Evolutionary conservation across 2,329 filamentous ascomycete species (phyloP).

Genomic region (Hypomyces perniciosus): DNA sequence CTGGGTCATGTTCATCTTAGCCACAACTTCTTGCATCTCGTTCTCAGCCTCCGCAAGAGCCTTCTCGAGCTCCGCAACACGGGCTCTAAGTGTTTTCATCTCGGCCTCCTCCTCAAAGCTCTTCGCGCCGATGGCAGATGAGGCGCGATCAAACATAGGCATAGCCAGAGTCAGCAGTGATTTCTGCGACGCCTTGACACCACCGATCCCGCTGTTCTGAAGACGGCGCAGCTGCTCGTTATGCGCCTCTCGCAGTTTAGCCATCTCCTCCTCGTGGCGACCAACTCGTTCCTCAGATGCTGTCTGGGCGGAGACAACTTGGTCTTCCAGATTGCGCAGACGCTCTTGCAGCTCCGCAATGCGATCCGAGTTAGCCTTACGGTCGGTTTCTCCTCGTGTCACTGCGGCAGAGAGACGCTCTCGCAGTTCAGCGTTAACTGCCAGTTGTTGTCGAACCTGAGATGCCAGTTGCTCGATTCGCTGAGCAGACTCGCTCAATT

Average conservation of each 20-base stretch:
- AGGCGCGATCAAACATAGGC: conserved; percentile 29
- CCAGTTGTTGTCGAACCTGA: conserved; percentile 74
- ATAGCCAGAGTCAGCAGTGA: conserved; percentile 29
- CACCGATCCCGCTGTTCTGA: conserved; percentile 46
- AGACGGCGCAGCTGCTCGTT: conserved; percentile 71
- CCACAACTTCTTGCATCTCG: conserved; percentile 78
- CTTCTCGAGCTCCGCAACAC: conserved; percentile 79
- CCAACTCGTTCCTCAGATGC: conserved; percentile 78
- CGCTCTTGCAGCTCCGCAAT: conserved; percentile 79
- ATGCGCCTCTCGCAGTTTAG: conserved; percentile 68
- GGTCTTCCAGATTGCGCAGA: conserved; percentile 77
- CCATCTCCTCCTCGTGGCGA: conserved; percentile 81
- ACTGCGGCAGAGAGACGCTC: conserved; percentile 74
- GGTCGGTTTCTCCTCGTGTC: conserved; percentile 74
- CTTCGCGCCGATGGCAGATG: conserved; percentile 52
- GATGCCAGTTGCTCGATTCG: conserved; percentile 74
- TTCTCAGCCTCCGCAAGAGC: conserved; percentile 54
- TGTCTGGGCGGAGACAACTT: conserved; percentile 74
- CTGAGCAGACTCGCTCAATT: conserved; percentile 66
- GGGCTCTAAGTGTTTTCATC: conserved; percentile 68
- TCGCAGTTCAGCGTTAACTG: conserved; percentile 70
- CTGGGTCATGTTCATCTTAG: conserved; percentile 73
- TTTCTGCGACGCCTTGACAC: conserved; percentile 27
- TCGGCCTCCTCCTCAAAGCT: conserved; percentile 67
- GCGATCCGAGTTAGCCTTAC: conserved; percentile 70